Evolutionary conservation across 1,284 basidiomycete species (phyloP).

Genomic region (Rhizopogon parksii): DNA sequence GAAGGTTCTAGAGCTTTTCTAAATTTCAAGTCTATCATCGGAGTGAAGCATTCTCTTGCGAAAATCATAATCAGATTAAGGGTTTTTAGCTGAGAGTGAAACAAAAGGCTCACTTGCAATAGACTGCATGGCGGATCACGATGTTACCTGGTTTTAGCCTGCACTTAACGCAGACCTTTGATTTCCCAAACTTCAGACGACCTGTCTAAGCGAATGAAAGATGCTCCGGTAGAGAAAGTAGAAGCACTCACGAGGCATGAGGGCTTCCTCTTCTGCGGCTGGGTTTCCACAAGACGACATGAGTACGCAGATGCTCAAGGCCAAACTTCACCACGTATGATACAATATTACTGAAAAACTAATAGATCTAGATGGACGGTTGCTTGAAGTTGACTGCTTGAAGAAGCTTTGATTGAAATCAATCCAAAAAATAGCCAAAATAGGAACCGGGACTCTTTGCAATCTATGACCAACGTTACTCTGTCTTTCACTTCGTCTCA

Average conservation of each 20-base stretch:
- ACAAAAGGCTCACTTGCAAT: slow-evolving; percentile 61
- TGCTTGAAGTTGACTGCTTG: no score
- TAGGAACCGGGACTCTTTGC: no score
- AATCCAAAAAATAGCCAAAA: no score
- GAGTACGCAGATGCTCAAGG: no score
- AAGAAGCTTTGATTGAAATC: no score
- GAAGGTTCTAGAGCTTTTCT: slow-evolving; percentile 57
- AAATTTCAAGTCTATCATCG: slow-evolving; percentile 57
- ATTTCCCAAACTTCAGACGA: slow-evolving; percentile 57
- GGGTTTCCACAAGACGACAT: slow-evolving; percentile 56
- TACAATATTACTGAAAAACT: no score
- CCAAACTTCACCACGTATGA: neutral
- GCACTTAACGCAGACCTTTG: slow-evolving; percentile 63
- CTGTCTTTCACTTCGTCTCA: no score
- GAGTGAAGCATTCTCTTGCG: slow-evolving; percentile 59
- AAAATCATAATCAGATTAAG: slow-evolving; percentile 1
- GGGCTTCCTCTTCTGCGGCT: slow-evolving; percentile 43
- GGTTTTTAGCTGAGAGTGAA: neutral
- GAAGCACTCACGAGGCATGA: slow-evolving; percentile 54
- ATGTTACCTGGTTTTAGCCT: slow-evolving; percentile 58
- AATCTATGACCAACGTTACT: no score
- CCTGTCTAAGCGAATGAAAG: slow-evolving; percentile 31
- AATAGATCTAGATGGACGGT: no score
- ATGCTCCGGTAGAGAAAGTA: neutral
- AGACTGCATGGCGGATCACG: slow-evolving; percentile 71